Base-by-base conservation (phyloP, 768 basidiomycete genomes). In the Hygrocybe punicea region DNA sequence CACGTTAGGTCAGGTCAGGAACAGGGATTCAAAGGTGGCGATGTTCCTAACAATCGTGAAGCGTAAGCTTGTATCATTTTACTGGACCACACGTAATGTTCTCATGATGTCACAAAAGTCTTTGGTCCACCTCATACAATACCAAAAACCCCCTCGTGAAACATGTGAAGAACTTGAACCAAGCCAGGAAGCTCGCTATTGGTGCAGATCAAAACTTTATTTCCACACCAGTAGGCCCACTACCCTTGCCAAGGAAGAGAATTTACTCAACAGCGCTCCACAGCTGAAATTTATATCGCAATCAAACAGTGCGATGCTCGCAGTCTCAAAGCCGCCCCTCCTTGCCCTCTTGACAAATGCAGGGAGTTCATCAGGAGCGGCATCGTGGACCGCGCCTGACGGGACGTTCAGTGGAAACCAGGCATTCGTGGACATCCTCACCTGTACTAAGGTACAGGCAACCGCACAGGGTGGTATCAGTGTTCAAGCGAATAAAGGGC, bases 31-130 rank as follows among this genome's bases (percentile, higher is more conserved):
- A 66, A 68, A 47, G 87, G 87, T 19, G 75, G 71, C 53, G 71
- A 62, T 4, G 84, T 86, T 62, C 87, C 85, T 42, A 71, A 74
- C 57, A 89, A 88, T 65, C 84, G 86, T 46, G 87, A 84, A 63
- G 81, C 86, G 55, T 78, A 57, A 50, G 73, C 62, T 13, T 14
- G 50, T 23, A 29, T 50, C 39, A 2, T 35, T 25, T 42, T 21
- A 11, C 33, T 37, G 21, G 34, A 45, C 17, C 51, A 23, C 13
- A 23, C 25, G 40, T 49, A n/a, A 13, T 21, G 39, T 36, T 37
- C 24, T 58, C 56, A 8, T 24, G 10, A 19, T 11, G 3, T 24
- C 33, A 6, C 14, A n/a, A 3, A 47, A 85, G 84, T 7, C 75
- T 87, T 24, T 88, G 86, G 87, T 72, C 78, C 6, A 78, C 83